A percentile compares a stretch with the other conserved stretches of the same genome.
These are phyloP conservation scores for Lizonia empirigonia DNA, from an alignment of 2,329 filamentous ascomycete genomes.

Conservation along the genomic window DNA sequence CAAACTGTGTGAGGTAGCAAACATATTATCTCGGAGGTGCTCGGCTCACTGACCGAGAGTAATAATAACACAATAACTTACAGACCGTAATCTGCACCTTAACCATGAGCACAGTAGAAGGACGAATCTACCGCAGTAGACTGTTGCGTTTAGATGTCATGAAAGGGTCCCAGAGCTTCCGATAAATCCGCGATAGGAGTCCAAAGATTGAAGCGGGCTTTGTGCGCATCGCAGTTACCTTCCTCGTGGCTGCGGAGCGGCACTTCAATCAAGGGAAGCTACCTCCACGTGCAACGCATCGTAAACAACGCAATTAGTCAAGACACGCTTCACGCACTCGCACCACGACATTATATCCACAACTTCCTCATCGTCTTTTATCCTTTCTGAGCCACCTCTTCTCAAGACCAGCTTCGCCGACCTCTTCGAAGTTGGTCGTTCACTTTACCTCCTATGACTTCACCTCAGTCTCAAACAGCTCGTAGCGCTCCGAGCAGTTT, in stretches of 20 bases:
- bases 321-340: not conserved
- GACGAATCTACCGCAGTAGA: too few species aligned
- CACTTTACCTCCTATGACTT: conserved; percentile 1
- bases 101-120: too few species aligned
- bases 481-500: not conserved
- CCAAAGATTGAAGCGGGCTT: too few species aligned
- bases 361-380: conserved; percentile 17
- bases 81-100: not conserved
- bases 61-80: not conserved
- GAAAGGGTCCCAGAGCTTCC: too few species aligned
- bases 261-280: not conserved
- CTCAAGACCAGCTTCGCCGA: conserved; percentile 22
- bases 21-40: not conserved
- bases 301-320: conserved; percentile 5
- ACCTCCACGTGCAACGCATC: not conserved
- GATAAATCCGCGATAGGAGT: too few species aligned
- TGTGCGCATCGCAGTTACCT: not conserved
- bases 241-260: not conserved
- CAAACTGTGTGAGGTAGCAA: not conserved
- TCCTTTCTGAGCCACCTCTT: conserved; percentile 9
- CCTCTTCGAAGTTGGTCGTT: conserved; percentile 21
- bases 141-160: too few species aligned
- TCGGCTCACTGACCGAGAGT: not conserved
- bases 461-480: not conserved
- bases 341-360: conserved; percentile 9